Base-by-base conservation (phyloP, 257 asterid genomes). In the Dorcoceras hygrometricum region DNA sequence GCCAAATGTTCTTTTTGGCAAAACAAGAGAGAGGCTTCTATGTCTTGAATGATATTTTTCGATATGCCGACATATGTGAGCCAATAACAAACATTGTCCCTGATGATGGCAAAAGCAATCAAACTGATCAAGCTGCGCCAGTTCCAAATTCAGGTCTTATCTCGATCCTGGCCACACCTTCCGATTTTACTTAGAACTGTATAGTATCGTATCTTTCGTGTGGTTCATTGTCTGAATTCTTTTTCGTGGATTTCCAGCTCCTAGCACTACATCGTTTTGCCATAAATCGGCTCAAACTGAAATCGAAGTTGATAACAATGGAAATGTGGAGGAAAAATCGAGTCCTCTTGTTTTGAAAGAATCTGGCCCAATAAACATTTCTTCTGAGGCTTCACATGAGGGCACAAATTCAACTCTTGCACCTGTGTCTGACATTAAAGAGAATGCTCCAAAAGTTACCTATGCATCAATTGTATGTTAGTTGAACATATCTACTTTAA, bases 1-100 rank as follows among this genome's bases (percentile, higher is more conserved):
- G 19, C 39, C 98, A 91, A 26, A 82, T 87, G 1, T 91, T 89
- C 68, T 79, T 89, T 23, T 73, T 91, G 59, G 91, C 90, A 6
- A 75, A 73, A 70, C 88, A 86, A 39, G 81, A 73, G 23, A 83
- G 8, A 0, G 86, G 88, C 9, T 87, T 27, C 69, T 88, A 26
- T 59, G 88, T 91, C 16, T 61, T 74, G 78, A 91, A 91, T 23
- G 96, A 91, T 43, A 80, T 84, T 39, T 82, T 86, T 18, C 75
- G 68, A 16, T 14, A 72, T 61, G 22, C 67, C 3, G 70, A 85
- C 31, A 65, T 51, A 19, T 32, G 48, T 12, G 80, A 59, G 55
- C 3, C 74, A 3, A 32, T 23, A 19, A 31, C 51, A 53, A 23
- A 8, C 48, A 18, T 71, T 6, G 63, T 24, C 25, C 25, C 51